Conservation (phyloP, 768 basidiomycete genomes). For the Suillus bovinus region DNA sequence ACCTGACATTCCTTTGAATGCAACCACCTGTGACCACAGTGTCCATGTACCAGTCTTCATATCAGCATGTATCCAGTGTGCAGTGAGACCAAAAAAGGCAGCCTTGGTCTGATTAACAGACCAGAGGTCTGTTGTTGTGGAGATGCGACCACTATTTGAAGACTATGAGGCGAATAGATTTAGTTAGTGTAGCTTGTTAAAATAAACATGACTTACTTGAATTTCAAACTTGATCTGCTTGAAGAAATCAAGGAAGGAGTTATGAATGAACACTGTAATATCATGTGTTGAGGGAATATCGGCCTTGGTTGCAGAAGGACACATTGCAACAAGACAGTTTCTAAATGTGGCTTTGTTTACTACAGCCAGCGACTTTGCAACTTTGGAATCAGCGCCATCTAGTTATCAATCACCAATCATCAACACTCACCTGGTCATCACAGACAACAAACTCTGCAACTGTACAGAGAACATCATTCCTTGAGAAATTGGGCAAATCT, state of each 20-base stretch:
- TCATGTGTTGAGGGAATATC: conserved; percentile 20
- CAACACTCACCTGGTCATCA: conserved; percentile 19
- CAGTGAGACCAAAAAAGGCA: conserved; percentile 21
- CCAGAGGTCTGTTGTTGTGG: conserved; percentile 18
- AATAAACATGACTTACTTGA: conserved; percentile 11
- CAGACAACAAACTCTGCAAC: conserved; percentile 17
- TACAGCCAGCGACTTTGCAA: conserved; percentile 15
- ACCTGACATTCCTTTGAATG: conserved; percentile 22
- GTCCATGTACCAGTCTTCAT: conserved; percentile 22
- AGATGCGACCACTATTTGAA: conserved; percentile 13
- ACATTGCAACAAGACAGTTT: conserved; percentile 21
- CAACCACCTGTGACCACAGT: conserved; percentile 23
- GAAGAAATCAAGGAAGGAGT: conserved; percentile 15
- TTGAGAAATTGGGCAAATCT: conserved; percentile 14
- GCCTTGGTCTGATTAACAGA: conserved; percentile 22
- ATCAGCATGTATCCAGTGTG: conserved; percentile 23
- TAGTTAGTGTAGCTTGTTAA: conserved; percentile 5
- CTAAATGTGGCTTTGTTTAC: conserved; percentile 16
- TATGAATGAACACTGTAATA: conserved; percentile 18
- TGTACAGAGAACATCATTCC: conserved; percentile 12
- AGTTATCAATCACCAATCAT: background rate
- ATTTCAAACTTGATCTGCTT: conserved; percentile 9
- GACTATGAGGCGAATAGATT: conserved; percentile 4
- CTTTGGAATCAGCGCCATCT: background rate
- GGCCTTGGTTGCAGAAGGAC: conserved; percentile 12